These are phyloP conservation scores for Penicillium hordei DNA, from an alignment of 2,329 filamentous ascomycete species.

Conservation along the genomic window DNA sequence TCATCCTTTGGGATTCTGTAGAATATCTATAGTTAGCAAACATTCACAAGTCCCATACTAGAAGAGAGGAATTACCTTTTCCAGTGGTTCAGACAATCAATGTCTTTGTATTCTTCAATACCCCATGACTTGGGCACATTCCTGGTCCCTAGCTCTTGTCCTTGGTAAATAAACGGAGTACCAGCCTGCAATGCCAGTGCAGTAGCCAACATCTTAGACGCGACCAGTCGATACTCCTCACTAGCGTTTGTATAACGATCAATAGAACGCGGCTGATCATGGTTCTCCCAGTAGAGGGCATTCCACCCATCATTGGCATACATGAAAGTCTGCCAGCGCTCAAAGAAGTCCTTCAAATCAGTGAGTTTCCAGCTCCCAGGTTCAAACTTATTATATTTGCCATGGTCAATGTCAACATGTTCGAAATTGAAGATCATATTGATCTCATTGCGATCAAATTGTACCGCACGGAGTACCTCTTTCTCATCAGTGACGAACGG, in stretches of 20 bases:
- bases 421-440: conserved; percentile 76
- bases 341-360: conserved; percentile 54
- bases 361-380: conserved; percentile 50
- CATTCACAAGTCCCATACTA: neutral
- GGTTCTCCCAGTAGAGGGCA: conserved; percentile 65
- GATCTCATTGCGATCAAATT: conserved; percentile 58
- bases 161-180: conserved; percentile 68
- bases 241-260: conserved; percentile 55
- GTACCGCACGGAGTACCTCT: conserved; percentile 56
- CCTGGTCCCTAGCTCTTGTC: conserved; percentile 67
- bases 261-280: conserved; percentile 63
- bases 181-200: conserved; percentile 59
- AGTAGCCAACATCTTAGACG: conserved; percentile 61
- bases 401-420: conserved; percentile 61
- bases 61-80: conserved; percentile 37
- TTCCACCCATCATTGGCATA: conserved; percentile 63
- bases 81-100: conserved; percentile 62
- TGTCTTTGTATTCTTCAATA: conserved; percentile 67
- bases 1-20: conserved; percentile 36
- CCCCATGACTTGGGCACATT: conserved; percentile 63
- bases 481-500: conserved; percentile 51
- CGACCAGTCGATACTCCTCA: conserved; percentile 50
- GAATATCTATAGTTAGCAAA: neutral
- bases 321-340: conserved; percentile 61
- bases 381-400: conserved; percentile 51